Evolutionary conservation across 2,329 filamentous ascomycete genomes (phyloP).

Genomic region (Orbilia blumenaviensis): DNA sequence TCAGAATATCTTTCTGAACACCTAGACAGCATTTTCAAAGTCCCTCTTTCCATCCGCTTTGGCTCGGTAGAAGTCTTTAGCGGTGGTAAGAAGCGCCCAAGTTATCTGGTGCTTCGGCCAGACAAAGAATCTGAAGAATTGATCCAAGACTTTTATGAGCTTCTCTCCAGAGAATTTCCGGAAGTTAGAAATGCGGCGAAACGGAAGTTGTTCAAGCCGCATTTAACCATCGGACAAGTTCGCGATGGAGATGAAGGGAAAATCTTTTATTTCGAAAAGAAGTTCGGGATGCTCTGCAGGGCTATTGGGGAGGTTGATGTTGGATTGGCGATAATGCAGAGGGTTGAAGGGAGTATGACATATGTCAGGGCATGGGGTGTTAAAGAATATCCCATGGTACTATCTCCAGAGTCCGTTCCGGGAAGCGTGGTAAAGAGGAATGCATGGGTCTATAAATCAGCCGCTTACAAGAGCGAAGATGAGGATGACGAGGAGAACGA

Average conservation of each 20-base stretch:
- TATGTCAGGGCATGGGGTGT: conserved; percentile 57
- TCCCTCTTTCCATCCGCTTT: conserved; percentile 41
- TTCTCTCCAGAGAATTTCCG: conserved; percentile 45
- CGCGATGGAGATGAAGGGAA: conserved; percentile 62
- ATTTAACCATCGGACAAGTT: conserved; percentile 71
- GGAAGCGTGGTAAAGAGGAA: conserved; percentile 24
- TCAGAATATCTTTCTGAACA: conserved; percentile 61
- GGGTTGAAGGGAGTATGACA: conserved; percentile 65
- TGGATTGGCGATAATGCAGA: conserved; percentile 53
- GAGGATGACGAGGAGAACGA: conserved; percentile 58
- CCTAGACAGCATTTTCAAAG: conserved; percentile 55
- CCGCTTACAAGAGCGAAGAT: not conserved
- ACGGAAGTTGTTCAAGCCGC: conserved; percentile 61
- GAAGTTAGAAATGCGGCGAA: conserved; percentile 34
- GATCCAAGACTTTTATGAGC: conserved; percentile 39
- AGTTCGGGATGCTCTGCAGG: conserved; percentile 47
- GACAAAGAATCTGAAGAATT: conserved; percentile 48
- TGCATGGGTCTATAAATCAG: conserved; percentile 13
- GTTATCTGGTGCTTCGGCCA: conserved; percentile 45
- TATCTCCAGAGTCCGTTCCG: conserved; percentile 26
- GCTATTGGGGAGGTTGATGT: conserved; percentile 52
- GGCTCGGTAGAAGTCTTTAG: conserved; percentile 27
- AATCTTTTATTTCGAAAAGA: conserved; percentile 8
- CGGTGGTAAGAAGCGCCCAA: conserved; percentile 38
- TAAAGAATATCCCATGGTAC: conserved; percentile 17